These are phyloP conservation scores for Geotrichum carabidarum DNA, from an alignment of 1,139 yeast genomes.

Conservation along the genomic window DNA sequence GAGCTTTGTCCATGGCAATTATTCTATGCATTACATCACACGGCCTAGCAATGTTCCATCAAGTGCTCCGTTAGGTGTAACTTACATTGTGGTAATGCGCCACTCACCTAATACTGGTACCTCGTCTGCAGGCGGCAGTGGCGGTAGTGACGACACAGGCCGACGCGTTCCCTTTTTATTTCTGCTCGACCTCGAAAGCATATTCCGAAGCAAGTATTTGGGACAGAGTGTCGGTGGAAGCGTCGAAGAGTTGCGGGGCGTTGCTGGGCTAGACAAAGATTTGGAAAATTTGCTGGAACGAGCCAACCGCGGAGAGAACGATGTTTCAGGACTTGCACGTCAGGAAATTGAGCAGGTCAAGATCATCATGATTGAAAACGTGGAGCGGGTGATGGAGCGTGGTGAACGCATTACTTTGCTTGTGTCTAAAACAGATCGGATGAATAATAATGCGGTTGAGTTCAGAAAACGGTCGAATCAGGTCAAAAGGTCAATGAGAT, in stretches of 20 bases:
- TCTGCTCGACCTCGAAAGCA: conserved; percentile 32
- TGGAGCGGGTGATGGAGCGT: conserved; percentile 55
- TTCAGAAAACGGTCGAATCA: conserved; percentile 68
- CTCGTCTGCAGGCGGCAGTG: neutral
- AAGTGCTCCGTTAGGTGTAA: conserved; percentile 31
- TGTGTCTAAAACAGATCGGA: conserved; percentile 75
- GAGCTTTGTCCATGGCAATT: conserved; percentile 35
- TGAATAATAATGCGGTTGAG: conserved; percentile 62
- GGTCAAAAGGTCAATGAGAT: conserved; percentile 56
- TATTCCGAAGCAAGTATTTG: conserved; percentile 24
- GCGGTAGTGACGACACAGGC: conserved; percentile 23
- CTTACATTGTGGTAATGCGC: conserved; percentile 31
- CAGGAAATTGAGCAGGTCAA: conserved; percentile 40
- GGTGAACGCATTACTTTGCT: conserved; percentile 73
- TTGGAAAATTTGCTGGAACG: conserved; percentile 24
- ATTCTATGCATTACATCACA: conserved; percentile 37
- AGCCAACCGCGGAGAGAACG: conserved; percentile 31
- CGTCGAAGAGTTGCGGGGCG: conserved; percentile 17
- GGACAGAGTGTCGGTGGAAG: conserved; percentile 20
- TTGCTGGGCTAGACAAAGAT: conserved; percentile 20
- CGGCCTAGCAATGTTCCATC: conserved; percentile 25
- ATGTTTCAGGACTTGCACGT: conserved; percentile 32
- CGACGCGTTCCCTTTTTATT: conserved; percentile 36
- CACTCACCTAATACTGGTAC: neutral
- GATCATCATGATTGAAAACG: conserved; percentile 41